These are phyloP conservation scores for Panicum miliaceum DNA, from an alignment of 176 grass and related monocot genomes.

Conservation along the genomic window DNA sequence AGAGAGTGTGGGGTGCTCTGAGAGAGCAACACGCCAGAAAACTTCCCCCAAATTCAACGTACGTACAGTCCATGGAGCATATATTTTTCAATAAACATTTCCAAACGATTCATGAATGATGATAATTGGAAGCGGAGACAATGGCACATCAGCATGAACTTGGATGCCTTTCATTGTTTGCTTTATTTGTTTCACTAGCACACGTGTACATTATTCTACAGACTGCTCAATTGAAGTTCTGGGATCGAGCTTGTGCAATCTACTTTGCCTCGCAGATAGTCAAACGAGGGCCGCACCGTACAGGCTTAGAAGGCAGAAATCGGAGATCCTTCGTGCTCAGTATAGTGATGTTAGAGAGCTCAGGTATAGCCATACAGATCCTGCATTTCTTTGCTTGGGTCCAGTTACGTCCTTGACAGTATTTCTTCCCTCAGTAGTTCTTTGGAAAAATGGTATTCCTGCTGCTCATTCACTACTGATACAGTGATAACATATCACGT, in stretches of 20 bases:
- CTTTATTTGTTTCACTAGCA: neutral
- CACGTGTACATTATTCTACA: neutral
- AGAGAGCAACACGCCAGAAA: too few species aligned
- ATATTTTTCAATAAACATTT: neutral
- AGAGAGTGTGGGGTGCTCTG: too few species aligned
- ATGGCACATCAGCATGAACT: neutral
- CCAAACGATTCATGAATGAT: neutral
- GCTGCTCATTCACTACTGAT: neutral
- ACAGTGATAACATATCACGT: neutral
- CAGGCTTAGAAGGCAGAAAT: slow-evolving; percentile 55
- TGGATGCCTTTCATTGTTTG: neutral
- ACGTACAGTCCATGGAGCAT: neutral
- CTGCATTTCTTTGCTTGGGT: neutral
- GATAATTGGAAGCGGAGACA: neutral
- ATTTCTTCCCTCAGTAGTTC: slow-evolving; percentile 1
- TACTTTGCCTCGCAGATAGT: slow-evolving; percentile 40
- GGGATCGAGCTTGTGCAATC: neutral
- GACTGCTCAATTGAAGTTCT: neutral
- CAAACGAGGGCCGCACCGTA: slow-evolving; percentile 45
- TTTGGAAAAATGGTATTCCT: neutral
- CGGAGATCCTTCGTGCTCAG: slow-evolving; percentile 63
- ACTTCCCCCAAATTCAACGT: too few species aligned
- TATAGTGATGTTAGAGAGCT: slow-evolving; percentile 77
- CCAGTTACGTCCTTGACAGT: neutral
- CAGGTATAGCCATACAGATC: slow-evolving; percentile 42